phyloP scores from a whole-genome alignment of 2,329 filamentous ascomycete genomes.

The Beauveria brongniartii region DNA sequence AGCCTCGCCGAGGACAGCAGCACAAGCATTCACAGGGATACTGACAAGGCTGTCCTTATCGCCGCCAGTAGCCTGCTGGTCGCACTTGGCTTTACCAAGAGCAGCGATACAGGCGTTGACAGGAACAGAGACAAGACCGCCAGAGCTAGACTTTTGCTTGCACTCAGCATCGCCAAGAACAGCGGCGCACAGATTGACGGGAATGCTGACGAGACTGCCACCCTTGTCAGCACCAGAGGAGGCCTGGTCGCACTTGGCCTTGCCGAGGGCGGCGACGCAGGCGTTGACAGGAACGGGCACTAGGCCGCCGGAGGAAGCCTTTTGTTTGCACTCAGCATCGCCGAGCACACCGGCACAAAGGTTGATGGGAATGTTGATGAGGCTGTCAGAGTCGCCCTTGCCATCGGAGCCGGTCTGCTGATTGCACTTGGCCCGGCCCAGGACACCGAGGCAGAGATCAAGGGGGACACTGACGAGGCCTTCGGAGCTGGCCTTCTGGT shows the following conservation, averaged over 20 bases:
- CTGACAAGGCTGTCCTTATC: background rate
- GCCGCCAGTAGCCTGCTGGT: background rate
- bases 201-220: background rate
- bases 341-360: background rate
- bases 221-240: background rate
- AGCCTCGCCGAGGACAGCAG: background rate
- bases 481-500: background rate
- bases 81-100: background rate
- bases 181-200: background rate
- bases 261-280: background rate
- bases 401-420: background rate
- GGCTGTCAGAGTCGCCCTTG: background rate
- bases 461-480: background rate
- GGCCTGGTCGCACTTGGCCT: background rate
- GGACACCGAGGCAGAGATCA: background rate
- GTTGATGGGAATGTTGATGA: background rate
- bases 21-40: background rate
- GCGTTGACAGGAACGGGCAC: background rate
- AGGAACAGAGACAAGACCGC: background rate
- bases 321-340: conserved; percentile 5
- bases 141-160: too few relatives aligned
- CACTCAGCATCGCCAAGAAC: conserved; percentile 1
- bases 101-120: background rate
- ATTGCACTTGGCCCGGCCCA: background rate
- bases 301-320: background rate